These are phyloP conservation scores for Alternaria ventricosa DNA, from an alignment of 2,329 filamentous ascomycete species.

Conservation along the genomic window DNA sequence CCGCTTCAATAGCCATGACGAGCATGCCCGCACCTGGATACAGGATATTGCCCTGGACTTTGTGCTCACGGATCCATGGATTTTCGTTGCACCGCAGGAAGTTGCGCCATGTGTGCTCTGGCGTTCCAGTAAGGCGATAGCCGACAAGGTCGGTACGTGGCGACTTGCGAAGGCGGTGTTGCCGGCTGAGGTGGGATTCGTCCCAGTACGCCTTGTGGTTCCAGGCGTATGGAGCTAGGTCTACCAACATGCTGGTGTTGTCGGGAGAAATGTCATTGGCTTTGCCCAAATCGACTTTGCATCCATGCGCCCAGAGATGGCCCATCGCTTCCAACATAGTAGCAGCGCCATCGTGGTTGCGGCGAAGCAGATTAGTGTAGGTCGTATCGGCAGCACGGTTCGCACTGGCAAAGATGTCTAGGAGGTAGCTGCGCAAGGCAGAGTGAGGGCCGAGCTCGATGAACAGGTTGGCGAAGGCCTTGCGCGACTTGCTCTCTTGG, in stretches of 20 bases:
- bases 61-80: constrained; percentile 22
- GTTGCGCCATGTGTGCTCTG: constrained; percentile 15
- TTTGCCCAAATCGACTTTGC: background rate
- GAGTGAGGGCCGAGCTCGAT: constrained; percentile 14
- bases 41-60: constrained; percentile 38
- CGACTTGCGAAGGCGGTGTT: constrained; percentile 3
- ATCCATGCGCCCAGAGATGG: constrained; percentile 8
- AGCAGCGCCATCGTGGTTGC: constrained; percentile 1
- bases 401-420: constrained; percentile 4
- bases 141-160: constrained; percentile 9
- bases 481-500: constrained; percentile 5
- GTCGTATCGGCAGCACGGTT: background rate
- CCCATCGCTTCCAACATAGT: constrained; percentile 7
- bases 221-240: constrained; percentile 10
- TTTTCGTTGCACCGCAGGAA: constrained; percentile 10
- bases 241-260: background rate
- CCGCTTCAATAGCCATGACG: constrained; percentile 44
- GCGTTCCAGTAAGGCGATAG: constrained; percentile 4
- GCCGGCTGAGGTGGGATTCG: constrained; percentile 3
- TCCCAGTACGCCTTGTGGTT: constrained; percentile 10
- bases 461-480: constrained; percentile 4
- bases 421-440: constrained; percentile 6
- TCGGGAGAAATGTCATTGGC: background rate
- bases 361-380: constrained; percentile 1
- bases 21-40: constrained; percentile 56